Evolutionary conservation across 192 early-diverging fungal species (phyloP).

Genomic region (Umbelopsis sp.): DNA sequence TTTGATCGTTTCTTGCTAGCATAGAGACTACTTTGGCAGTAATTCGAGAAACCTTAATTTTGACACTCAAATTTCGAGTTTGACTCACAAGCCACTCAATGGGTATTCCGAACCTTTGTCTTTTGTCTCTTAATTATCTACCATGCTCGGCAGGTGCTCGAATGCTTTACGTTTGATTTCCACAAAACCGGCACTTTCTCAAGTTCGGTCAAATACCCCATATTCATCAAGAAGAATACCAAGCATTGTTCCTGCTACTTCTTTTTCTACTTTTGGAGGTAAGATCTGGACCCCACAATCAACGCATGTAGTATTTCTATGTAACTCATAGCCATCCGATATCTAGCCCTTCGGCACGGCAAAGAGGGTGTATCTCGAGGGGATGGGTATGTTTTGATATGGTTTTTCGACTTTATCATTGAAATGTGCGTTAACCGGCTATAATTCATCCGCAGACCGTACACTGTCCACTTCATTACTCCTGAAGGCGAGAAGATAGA

Average conservation of each 20-base stretch:
- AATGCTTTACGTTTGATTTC: neutral
- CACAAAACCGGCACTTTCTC: neutral
- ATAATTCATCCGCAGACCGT: slow-evolving; percentile 27
- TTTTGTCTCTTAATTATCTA: neutral
- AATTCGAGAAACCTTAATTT: too few relatives aligned
- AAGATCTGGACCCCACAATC: neutral
- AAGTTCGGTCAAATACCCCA: neutral
- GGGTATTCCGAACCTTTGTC: neutral
- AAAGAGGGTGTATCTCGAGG: slow-evolving; percentile 31
- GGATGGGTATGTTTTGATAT: slow-evolving; percentile 28
- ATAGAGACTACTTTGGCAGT: too few relatives aligned
- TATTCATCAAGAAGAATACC: neutral
- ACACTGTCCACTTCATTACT: slow-evolving; percentile 83
- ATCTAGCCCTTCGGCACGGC: slow-evolving; percentile 34
- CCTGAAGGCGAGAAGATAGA: slow-evolving; percentile 78
- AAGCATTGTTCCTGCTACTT: neutral
- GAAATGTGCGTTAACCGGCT: neutral
- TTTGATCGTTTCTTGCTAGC: too few relatives aligned
- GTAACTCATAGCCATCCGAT: neutral
- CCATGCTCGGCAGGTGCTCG: slow-evolving; percentile 10
- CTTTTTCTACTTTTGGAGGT: slow-evolving; percentile 15
- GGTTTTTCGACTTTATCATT: neutral
- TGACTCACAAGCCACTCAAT: slow-evolving; percentile 1
- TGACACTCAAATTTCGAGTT: too few relatives aligned
- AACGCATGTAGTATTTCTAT: neutral